These are phyloP conservation scores for Xeromyces bisporus DNA, from an alignment of 495 filamentous ascomycete genomes.

Conservation along the genomic window DNA sequence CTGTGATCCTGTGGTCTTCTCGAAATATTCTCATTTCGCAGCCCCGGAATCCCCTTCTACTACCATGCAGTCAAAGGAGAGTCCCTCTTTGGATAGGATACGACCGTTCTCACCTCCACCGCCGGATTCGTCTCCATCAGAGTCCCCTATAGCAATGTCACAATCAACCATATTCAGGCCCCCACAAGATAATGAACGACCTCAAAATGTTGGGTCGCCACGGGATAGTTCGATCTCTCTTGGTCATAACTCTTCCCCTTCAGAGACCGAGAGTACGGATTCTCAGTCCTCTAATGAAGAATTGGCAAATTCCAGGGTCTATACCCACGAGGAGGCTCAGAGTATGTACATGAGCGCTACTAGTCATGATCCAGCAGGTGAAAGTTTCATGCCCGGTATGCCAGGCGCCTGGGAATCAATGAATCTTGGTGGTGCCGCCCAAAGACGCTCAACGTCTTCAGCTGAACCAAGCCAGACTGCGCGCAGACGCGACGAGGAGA, in stretches of 20 bases:
- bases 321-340: slow-evolving; percentile 79
- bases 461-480: neutral
- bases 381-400: slow-evolving; percentile 31
- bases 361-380: slow-evolving; percentile 20
- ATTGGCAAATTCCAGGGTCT: slow-evolving; percentile 58
- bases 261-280: slow-evolving; percentile 11
- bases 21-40: slow-evolving; percentile 42
- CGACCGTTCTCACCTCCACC: slow-evolving; percentile 16
- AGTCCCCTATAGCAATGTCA: slow-evolving; percentile 21
- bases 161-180: slow-evolving; percentile 26
- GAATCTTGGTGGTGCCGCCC: too few species aligned
- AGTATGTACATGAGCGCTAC: slow-evolving; percentile 90
- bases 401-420: slow-evolving; percentile 42
- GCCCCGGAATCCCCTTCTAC: slow-evolving; percentile 44
- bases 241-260: slow-evolving; percentile 5
- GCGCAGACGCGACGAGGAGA: slow-evolving; percentile 1
- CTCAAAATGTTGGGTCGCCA: slow-evolving; percentile 1
- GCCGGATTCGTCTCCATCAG: slow-evolving; percentile 12
- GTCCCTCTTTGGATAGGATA: slow-evolving; percentile 17
- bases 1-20: slow-evolving; percentile 57
- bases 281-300: slow-evolving; percentile 24
- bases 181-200: slow-evolving; percentile 3
- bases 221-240: neutral
- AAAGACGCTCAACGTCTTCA: neutral
- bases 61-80: slow-evolving; percentile 25